Base-by-base conservation (phyloP, 176 grass and related monocot species). In the Dactylis glomerata region DNA sequence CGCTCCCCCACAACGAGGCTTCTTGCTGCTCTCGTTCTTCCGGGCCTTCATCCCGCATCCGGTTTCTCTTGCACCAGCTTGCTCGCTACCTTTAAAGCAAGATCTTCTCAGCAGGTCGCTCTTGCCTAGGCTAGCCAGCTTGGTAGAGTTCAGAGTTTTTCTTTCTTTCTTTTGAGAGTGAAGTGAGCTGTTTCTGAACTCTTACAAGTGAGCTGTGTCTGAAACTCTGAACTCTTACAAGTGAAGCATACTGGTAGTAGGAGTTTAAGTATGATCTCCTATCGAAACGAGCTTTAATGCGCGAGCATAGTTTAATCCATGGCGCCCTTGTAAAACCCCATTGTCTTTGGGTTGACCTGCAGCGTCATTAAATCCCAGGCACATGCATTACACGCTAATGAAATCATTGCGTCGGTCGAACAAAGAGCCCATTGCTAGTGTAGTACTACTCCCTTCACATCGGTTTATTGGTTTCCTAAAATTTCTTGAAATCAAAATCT, bases 311-410 rank as follows among this genome's bases (percentile, higher is more conserved):
- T 84, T 82, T 82, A 82, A 32, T 70, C 34, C n/a, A 54, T 37
- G 31, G 24, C 14, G 27, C 61, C 6, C 36, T 73, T 50, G 28
- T 72, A 57, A 44, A 57, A 44, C 68, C 40, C 20, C 51, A 28
- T 10, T 22, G 8, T 3, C 20, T 16, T 37, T 49, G 2, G n/a
- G 77, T 89, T 85, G 78, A 85, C 88, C 68, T 81, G 19, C 31
- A 45, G 49, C 3, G 27, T 51, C 69, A 81, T 81, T 85, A 70
- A 89, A 81, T 77, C 19, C 77, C 3, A 24, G 19, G 77, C 87
- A 85, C 77, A 81, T 81, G 82, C 45, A 47, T 10, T 64, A 2
- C 67, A 10, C 23, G 13, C 30, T 44, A 56, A 47, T 23, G 17
- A 9, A 9, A 67, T 57, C 76, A 73, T 40, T 55, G n/a, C 46